Percentiles rank a stretch among this genome's conserved stretches.
These are phyloP conservation scores for Xylariaceae sp. DNA, from an alignment of 2,329 filamentous ascomycete species.

Conservation along the genomic window DNA sequence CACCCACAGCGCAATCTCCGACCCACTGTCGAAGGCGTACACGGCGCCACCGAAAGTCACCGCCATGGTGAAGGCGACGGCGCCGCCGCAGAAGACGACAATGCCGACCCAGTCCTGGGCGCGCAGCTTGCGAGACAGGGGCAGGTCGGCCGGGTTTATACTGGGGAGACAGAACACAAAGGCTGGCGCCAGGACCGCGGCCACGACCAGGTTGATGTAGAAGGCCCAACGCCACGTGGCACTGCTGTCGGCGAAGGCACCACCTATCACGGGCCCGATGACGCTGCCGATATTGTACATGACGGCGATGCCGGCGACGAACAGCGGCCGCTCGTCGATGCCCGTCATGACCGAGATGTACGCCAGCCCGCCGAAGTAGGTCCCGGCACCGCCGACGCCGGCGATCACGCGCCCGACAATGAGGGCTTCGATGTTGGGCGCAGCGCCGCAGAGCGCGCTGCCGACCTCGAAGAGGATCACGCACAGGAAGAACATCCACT, in stretches of 20 bases:
- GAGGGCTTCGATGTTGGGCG: constrained; percentile 26
- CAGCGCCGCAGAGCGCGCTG: constrained; percentile 30
- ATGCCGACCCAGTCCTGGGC: constrained; percentile 38
- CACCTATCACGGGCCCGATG: constrained; percentile 37
- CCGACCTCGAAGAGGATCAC: constrained; percentile 16
- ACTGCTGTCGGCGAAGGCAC: constrained; percentile 33
- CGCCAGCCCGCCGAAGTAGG: constrained; percentile 23
- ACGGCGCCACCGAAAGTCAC: constrained; percentile 40
- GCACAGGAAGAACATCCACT: constrained; percentile 26
- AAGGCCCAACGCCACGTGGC: constrained; percentile 41
- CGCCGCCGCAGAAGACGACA: constrained; percentile 31
- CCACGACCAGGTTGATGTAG: constrained; percentile 51
- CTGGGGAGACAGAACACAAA: constrained; percentile 24
- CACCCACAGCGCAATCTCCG: constrained; percentile 38
- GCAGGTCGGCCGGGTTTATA: constrained; percentile 19
- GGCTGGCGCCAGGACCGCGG: constrained; percentile 26
- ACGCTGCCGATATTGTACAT: constrained; percentile 27
- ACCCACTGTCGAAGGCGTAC: constrained; percentile 39
- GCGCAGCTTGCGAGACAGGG: constrained; percentile 14
- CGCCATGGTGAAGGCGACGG: constrained; percentile 33
- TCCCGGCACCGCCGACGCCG: constrained; percentile 6
- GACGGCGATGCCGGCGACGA: not conserved
- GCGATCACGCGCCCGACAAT: constrained; percentile 10
- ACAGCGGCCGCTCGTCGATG: constrained; percentile 17
- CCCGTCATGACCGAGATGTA: constrained; percentile 22